Conservation (phyloP, 495 filamentous ascomycete species). For the Podospora conica region DNA sequence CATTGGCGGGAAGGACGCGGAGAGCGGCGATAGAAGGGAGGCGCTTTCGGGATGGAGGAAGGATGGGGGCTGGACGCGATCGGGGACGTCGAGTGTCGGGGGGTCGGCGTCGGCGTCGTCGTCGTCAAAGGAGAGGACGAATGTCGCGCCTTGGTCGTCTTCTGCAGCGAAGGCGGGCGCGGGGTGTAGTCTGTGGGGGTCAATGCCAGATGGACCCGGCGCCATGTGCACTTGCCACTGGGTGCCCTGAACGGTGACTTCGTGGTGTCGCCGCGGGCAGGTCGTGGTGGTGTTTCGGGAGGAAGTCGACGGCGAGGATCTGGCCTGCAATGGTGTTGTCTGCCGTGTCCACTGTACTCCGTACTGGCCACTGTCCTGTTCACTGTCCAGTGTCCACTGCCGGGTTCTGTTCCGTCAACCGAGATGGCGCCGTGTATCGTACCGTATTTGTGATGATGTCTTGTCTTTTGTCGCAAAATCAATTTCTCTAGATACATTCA, state of each 20-base stretch:
- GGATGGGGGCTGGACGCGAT: conserved; percentile 6
- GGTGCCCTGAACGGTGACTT: background rate
- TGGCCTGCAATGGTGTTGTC: background rate
- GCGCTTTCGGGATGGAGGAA: conserved; percentile 20
- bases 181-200: background rate
- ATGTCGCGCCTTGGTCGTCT: conserved; percentile 13
- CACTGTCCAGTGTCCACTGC: background rate
- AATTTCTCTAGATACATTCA: background rate
- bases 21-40: conserved; percentile 12
- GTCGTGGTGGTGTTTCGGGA: background rate
- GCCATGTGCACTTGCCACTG: conserved; percentile 11
- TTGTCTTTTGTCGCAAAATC: too few species aligned
- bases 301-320: background rate
- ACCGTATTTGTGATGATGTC: background rate
- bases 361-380: background rate
- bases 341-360: background rate
- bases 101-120: conserved; percentile 1
- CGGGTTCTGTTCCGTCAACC: background rate
- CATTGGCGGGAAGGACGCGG: conserved; percentile 30
- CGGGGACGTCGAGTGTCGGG: conserved; percentile 11
- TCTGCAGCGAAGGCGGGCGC: conserved; percentile 1
- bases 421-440: background rate
- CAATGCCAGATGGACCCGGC: conserved; percentile 6
- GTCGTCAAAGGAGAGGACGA: conserved; percentile 16
- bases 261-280: background rate